phyloP scores from a whole-genome alignment of 768 basidiomycete genomes.

The Leccinellum albellum region DNA sequence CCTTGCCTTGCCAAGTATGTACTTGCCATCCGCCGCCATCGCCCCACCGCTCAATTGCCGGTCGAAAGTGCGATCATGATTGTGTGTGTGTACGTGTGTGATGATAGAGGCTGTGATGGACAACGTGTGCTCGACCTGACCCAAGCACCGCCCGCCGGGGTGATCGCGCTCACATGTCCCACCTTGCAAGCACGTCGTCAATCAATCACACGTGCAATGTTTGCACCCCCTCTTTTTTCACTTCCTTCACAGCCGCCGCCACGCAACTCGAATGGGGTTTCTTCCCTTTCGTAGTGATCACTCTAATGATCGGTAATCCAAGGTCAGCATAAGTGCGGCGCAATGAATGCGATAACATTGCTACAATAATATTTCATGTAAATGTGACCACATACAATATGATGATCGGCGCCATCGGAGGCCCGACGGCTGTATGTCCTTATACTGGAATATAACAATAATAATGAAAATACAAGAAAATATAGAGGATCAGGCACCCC shows the following conservation, averaged over 20 bases:
- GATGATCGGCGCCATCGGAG: not conserved
- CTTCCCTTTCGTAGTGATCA: not conserved
- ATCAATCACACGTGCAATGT: not conserved
- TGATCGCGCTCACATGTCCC: not conserved
- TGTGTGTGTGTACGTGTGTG: not conserved
- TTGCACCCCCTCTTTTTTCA: not conserved
- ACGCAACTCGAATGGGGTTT: not conserved
- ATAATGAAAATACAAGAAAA: not conserved
- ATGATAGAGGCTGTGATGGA: not conserved
- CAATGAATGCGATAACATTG: not conserved
- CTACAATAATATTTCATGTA: not conserved
- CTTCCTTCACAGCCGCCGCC: not conserved
- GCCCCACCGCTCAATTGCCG: not conserved
- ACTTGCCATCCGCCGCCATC: not conserved
- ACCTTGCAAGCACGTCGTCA: not conserved
- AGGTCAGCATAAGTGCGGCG: not conserved
- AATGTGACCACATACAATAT: not conserved
- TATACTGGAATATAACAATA: not conserved
- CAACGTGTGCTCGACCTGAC: not conserved
- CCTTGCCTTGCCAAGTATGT: not conserved
- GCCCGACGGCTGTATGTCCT: not conserved
- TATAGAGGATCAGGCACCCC: conserved; percentile 26
- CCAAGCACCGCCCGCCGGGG: not conserved
- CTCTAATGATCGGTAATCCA: not conserved
- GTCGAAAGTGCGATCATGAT: not conserved